phyloP scores from a whole-genome alignment of 2,329 filamentous ascomycete genomes.

The Escovopsis sp. region DNA sequence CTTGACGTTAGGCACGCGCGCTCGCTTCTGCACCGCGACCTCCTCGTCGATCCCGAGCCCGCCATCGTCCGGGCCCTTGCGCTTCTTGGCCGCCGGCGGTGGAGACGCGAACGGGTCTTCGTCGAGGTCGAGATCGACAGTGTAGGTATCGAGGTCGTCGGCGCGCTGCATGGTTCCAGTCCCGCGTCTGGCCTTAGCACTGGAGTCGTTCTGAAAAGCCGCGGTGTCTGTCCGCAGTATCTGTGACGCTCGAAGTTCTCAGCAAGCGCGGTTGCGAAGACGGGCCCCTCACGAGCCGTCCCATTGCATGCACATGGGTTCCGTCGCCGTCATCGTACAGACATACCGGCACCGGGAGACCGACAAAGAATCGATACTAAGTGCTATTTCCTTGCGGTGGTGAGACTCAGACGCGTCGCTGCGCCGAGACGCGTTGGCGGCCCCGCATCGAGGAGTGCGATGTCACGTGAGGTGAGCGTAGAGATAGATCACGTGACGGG shows the following conservation, averaged over 20 bases:
- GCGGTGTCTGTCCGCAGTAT: no score
- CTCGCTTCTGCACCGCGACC: slow-evolving; percentile 64
- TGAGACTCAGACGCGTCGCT: no score
- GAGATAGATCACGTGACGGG: slow-evolving; percentile 14
- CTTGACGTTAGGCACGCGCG: slow-evolving; percentile 59
- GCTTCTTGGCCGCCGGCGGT: slow-evolving; percentile 29
- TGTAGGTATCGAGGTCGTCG: slow-evolving; percentile 63
- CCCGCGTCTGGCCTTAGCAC: not conserved
- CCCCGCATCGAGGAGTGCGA: slow-evolving; percentile 1
- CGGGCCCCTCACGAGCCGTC: no score
- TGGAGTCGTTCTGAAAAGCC: no score
- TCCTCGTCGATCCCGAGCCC: slow-evolving; percentile 73
- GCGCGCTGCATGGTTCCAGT: slow-evolving; percentile 14
- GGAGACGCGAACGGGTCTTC: slow-evolving; percentile 34
- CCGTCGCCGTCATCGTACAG: no score
- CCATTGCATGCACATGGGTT: no score
- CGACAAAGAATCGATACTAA: no score
- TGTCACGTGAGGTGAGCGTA: slow-evolving; percentile 1
- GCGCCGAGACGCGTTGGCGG: slow-evolving; percentile 11
- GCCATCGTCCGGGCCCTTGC: slow-evolving; percentile 31
- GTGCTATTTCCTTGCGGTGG: no score
- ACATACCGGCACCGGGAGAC: no score
- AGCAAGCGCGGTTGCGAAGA: no score
- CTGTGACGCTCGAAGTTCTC: no score
- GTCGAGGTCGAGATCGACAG: slow-evolving; percentile 36